phyloP scores from a whole-genome alignment of 148 eudicot genomes.

The Fallopia convolvulus region DNA sequence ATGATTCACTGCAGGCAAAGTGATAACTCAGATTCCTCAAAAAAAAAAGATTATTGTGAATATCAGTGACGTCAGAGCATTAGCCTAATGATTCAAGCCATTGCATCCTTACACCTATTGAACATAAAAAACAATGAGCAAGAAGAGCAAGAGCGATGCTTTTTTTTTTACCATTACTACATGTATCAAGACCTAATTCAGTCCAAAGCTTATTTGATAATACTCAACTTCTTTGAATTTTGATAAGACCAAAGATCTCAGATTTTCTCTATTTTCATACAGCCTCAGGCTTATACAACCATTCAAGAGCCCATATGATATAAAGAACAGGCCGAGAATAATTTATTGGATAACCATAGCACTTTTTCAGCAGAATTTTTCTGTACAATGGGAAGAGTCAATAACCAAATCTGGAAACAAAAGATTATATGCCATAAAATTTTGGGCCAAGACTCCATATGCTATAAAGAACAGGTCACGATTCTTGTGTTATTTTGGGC shows the following conservation, averaged over 20 bases:
- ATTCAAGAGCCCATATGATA: not conserved
- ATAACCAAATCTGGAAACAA: not conserved
- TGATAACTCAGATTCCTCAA: not conserved
- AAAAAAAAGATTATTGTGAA: not conserved
- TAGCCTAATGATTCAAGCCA: not conserved
- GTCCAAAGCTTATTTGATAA: not conserved
- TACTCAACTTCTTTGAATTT: not conserved
- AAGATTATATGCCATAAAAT: not conserved
- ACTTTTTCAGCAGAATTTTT: not conserved
- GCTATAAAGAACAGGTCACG: too few species aligned
- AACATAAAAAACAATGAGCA: not conserved
- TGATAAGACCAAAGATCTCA: not conserved
- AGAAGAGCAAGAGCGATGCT: not conserved
- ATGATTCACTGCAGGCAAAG: conserved; percentile 1
- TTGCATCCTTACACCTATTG: not conserved
- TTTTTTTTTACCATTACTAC: not conserved
- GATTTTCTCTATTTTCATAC: not conserved
- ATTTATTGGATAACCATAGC: not conserved
- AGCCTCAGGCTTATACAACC: not conserved
- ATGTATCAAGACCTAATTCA: not conserved
- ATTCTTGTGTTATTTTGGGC: not conserved
- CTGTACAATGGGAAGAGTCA: not conserved
- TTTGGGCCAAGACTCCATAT: too few species aligned
- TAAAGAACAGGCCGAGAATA: not conserved
- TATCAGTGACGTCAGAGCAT: not conserved